These are phyloP conservation scores for Xylaria curta DNA, from an alignment of 495 filamentous ascomycete species.

Conservation along the genomic window DNA sequence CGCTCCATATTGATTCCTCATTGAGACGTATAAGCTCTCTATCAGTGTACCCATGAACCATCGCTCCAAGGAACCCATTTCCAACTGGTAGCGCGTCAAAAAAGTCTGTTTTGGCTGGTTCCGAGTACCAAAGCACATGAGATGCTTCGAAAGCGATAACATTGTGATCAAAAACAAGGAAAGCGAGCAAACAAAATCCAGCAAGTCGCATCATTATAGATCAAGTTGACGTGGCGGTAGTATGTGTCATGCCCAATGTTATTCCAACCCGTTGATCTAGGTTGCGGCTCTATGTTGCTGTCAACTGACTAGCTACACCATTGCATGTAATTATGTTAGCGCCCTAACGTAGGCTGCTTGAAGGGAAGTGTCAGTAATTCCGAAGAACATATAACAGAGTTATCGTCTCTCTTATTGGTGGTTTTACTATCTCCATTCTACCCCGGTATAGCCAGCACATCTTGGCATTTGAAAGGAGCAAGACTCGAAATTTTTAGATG, in stretches of 20 bases:
- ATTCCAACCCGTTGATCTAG: background rate
- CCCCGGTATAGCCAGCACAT: background rate
- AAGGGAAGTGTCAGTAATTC: background rate
- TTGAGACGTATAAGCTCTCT: constrained; percentile 57
- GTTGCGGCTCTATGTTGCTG: background rate
- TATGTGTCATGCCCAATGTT: background rate
- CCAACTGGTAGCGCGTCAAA: constrained; percentile 44
- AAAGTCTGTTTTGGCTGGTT: constrained; percentile 30
- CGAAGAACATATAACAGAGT: background rate
- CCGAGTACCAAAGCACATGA: constrained; percentile 18
- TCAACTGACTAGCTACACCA: background rate
- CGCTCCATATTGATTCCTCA: constrained; percentile 60
- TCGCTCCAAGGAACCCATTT: constrained; percentile 58
- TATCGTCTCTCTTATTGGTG: background rate
- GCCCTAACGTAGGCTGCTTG: background rate
- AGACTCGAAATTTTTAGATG: background rate
- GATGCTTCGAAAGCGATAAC: background rate
- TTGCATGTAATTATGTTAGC: background rate
- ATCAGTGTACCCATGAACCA: constrained; percentile 54
- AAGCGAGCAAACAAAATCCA: background rate
- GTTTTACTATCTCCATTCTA: constrained; percentile 10
- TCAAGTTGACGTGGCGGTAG: background rate
- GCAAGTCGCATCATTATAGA: background rate
- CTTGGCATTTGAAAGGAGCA: background rate
- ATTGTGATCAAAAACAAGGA: background rate